Evolutionary conservation across 2,329 filamentous ascomycete genomes (phyloP), one percentile per base, ranked within the genome.

Genomic region (Trichoderma brevicompactum): DNA sequence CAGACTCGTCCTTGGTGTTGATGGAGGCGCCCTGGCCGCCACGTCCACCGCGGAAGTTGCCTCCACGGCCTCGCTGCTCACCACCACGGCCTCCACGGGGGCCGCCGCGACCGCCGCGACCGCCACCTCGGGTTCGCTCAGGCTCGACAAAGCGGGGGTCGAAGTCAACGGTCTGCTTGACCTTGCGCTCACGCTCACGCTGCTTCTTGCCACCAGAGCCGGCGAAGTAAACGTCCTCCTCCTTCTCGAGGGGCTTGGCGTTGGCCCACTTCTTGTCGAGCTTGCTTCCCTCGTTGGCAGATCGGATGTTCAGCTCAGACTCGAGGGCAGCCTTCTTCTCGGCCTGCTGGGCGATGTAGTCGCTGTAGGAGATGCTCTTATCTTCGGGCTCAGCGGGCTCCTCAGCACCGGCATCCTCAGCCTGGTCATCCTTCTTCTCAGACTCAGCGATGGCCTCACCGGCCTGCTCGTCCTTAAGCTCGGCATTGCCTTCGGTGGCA

Each of bases 221-320:
- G 74, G 90, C 81, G 76, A 97, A 90, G 87, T 92, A 97, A 73
- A 92, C 88, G 63, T 86, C 85, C 19, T 87, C 85, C 19, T 87
- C 82, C 79, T 90, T 89, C 76, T 81, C 77, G 65, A 91, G 82
- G 66, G 85, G 76, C 84, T 94, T 96, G 78, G 92, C 93, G 74
- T 86, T 84, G 74, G 91, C 91, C 92, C 94, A 97, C 87, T 97
- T 95, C 87, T 95, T 94, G 85, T 93, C 89, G 74, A 83, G 77
- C 84, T 92, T 92, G 83, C 84, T 86, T 75, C 94, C 94, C 84
- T 97, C 94, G 85, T 98, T 97, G 80, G 94, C 83, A 84, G 93
- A 89, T 82, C 95, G 94, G 76, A 92, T 85, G 75, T 92, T 86
- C 74, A 89, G 85, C 62, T 70, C 72, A 72, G 82, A 79, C 72